Percentiles rank a stretch among this genome's conserved stretches.
These are phyloP conservation scores for Syzygium grande DNA, from an alignment of 345 rosid species.

Conservation along the genomic window DNA sequence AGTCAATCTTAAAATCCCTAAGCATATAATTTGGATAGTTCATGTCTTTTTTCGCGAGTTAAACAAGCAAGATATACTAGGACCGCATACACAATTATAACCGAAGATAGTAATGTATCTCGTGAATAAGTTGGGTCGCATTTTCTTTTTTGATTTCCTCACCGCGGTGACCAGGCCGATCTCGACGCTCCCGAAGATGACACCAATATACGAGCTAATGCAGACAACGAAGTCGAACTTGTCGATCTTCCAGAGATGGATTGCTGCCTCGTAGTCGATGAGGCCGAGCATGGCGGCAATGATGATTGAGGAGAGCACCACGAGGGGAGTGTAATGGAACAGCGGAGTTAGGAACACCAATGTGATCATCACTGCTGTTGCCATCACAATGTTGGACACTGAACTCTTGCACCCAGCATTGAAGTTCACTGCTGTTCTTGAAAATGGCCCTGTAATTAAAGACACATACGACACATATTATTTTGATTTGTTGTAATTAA, in stretches of 20 bases:
- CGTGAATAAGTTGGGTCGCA: neutral
- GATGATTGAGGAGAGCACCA: conserved; percentile 80
- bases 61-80: neutral
- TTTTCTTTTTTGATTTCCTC: neutral
- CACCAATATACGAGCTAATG: conserved; percentile 73
- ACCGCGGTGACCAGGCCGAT: conserved; percentile 70
- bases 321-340: conserved; percentile 89
- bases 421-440: conserved; percentile 87
- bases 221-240: conserved; percentile 83
- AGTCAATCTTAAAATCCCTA: neutral
- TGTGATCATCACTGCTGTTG: conserved; percentile 77
- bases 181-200: conserved; percentile 79
- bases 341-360: conserved; percentile 75
- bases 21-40: neutral
- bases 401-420: conserved; percentile 91
- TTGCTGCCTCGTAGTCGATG: conserved; percentile 74
- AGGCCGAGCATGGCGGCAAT: conserved; percentile 88
- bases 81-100: neutral
- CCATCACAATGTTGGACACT: conserved; percentile 90
- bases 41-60: neutral
- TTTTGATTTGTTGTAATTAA: neutral
- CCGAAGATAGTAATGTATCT: neutral
- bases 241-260: conserved; percentile 80
- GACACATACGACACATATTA: neutral
- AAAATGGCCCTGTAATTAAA: conserved; percentile 67